phyloP scores from a whole-genome alignment of 495 filamentous ascomycete species.

The Xylaria scruposa region DNA sequence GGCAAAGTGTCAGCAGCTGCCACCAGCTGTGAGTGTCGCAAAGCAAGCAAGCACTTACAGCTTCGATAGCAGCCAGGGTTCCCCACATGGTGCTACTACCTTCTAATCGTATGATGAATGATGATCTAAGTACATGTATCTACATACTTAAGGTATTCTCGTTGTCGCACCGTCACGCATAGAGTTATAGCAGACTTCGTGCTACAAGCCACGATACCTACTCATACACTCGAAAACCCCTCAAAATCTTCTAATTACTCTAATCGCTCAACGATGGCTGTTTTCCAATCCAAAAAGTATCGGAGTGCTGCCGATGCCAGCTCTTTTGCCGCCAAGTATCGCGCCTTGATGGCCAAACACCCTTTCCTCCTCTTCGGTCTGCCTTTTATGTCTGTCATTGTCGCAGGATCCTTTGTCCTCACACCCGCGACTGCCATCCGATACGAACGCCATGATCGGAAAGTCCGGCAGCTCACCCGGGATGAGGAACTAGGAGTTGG shows the following conservation, averaged over 20 bases:
- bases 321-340: conserved; percentile 79
- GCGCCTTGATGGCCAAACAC: conserved; percentile 68
- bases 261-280: conserved; percentile 63
- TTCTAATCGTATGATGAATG: no score
- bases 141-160: no score
- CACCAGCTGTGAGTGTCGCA: neutral
- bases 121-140: no score
- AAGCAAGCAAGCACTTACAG: no score
- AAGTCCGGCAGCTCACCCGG: conserved; percentile 77
- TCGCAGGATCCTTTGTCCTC: conserved; percentile 93
- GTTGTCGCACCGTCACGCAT: no score
- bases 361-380: conserved; percentile 95
- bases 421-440: conserved; percentile 91
- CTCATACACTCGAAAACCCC: neutral
- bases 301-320: conserved; percentile 62
- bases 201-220: neutral
- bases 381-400: conserved; percentile 90
- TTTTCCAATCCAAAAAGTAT: conserved; percentile 77
- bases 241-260: neutral
- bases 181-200: neutral
- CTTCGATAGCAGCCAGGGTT: no score
- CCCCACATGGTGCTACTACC: no score
- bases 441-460: conserved; percentile 91
- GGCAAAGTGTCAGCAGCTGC: neutral
- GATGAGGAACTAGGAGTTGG: conserved; percentile 86